Evolutionary conservation across 2,329 filamentous ascomycete genomes (phyloP).

Genomic region (Hortaea sp.): DNA sequence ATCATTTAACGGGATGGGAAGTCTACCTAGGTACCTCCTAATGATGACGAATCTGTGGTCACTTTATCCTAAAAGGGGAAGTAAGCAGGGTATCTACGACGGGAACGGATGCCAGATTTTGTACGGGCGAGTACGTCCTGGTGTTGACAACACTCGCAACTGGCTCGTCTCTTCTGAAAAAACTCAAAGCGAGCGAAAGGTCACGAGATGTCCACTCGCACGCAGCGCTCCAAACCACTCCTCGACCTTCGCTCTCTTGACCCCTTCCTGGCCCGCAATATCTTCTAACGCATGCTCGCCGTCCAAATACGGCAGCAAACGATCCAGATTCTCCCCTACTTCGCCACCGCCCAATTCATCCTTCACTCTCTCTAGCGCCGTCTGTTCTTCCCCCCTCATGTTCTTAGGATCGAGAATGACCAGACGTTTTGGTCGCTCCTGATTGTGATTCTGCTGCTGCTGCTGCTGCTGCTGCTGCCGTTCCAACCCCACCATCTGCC

Average conservation of each 20-base stretch:
- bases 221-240: slow-evolving; percentile 46
- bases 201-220: slow-evolving; percentile 36
- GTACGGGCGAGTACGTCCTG: too few species aligned
- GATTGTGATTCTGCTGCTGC: background rate
- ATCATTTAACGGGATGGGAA: too few species aligned
- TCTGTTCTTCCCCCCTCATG: slow-evolving; percentile 8
- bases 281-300: slow-evolving; percentile 76
- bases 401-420: slow-evolving; percentile 14
- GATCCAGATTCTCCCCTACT: slow-evolving; percentile 58
- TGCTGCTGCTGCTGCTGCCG: too few species aligned
- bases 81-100: too few species aligned
- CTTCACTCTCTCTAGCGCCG: slow-evolving; percentile 6
- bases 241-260: slow-evolving; percentile 64
- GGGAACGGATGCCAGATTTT: too few species aligned
- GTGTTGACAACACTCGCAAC: too few species aligned
- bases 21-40: too few species aligned
- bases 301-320: slow-evolving; percentile 78
- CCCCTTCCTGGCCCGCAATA: slow-evolving; percentile 71
- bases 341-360: slow-evolving; percentile 36
- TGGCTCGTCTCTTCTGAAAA: too few species aligned
- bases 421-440: background rate
- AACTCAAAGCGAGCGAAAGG: slow-evolving; percentile 1
- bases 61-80: too few species aligned
- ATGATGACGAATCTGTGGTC: too few species aligned
- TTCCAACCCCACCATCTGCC: background rate